Percentiles rank a stretch among this genome's conserved stretches.
Conservation (phyloP, 352 stramenopile genomes). For the Globisporangium cederbergense region DNA sequence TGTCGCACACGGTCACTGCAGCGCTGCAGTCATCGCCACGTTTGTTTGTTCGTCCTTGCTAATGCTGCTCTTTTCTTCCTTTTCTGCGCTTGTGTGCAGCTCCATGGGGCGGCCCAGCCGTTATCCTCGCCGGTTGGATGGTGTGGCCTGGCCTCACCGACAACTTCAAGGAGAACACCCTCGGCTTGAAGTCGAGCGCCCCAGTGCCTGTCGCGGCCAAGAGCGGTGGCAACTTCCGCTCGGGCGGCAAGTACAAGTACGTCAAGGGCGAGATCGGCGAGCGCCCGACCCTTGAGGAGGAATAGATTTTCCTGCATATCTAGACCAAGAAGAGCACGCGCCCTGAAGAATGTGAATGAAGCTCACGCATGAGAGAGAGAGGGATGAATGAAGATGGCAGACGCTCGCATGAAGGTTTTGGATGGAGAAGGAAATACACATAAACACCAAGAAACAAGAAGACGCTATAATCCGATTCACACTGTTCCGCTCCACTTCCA, state of each 20-base stretch:
- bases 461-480: not conserved
- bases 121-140: slow-evolving; percentile 57
- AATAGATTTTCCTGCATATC: slow-evolving; percentile 23
- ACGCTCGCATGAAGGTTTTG: slow-evolving; percentile 4
- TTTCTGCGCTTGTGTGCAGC: slow-evolving; percentile 19
- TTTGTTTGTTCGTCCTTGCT: not conserved
- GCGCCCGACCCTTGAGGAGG: slow-evolving; percentile 66
- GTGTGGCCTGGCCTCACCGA: slow-evolving; percentile 68
- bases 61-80: not conserved
- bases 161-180: slow-evolving; percentile 69
- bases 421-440: slow-evolving; percentile 2
- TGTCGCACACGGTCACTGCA: not conserved
- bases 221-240: slow-evolving; percentile 36
- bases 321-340: not conserved
- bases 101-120: slow-evolving; percentile 49
- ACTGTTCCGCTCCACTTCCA: not conserved
- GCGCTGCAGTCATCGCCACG: not conserved
- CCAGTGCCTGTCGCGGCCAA: slow-evolving; percentile 17
- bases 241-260: slow-evolving; percentile 79
- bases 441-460: slow-evolving; percentile 10
- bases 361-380: not conserved
- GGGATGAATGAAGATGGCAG: not conserved
- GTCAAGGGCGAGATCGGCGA: slow-evolving; percentile 69
- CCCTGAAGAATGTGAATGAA: not conserved
- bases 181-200: slow-evolving; percentile 46